These are phyloP conservation scores for Zea luxurians DNA, from an alignment of 176 grass and related monocot genomes.

Conservation along the genomic window DNA sequence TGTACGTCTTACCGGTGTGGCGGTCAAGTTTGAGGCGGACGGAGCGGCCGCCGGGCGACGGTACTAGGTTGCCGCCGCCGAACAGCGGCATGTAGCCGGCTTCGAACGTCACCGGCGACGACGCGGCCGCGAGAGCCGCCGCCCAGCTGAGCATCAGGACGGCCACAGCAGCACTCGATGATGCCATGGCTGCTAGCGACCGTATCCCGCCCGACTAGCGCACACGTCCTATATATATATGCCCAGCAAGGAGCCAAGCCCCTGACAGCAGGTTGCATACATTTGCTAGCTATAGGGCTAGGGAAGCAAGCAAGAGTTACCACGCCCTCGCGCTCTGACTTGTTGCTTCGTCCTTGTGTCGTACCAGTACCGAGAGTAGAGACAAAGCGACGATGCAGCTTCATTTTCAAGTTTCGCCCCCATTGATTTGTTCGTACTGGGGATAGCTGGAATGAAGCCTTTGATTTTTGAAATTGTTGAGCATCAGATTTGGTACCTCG, in stretches of 20 bases:
- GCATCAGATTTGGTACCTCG: too few species aligned
- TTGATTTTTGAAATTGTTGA: too few species aligned
- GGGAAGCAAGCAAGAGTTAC: background rate
- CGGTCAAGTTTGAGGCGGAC: slow-evolving; percentile 66
- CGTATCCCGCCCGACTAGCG: background rate
- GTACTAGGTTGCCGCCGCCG: slow-evolving; percentile 66
- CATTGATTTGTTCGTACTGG: too few species aligned
- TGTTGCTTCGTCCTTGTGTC: background rate
- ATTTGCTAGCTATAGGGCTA: background rate
- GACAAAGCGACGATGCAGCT: too few species aligned
- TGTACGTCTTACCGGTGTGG: slow-evolving; percentile 48
- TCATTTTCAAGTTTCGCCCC: too few species aligned
- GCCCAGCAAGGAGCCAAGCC: background rate
- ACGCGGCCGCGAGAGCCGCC: background rate
- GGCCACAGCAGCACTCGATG: background rate
- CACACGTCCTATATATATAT: background rate
- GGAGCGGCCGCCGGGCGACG: slow-evolving; percentile 43
- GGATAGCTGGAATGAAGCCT: too few species aligned
- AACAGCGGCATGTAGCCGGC: slow-evolving; percentile 64
- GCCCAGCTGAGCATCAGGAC: background rate
- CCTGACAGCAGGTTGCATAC: background rate
- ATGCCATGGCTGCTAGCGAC: background rate
- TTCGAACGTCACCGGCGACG: slow-evolving; percentile 54
- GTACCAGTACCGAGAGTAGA: too few species aligned
- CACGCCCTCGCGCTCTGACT: background rate